Percentiles rank a stretch among this genome's conserved stretches.
Conservation (phyloP, 2,329 filamentous ascomycete species). For the Aspergillus flavus region DNA sequence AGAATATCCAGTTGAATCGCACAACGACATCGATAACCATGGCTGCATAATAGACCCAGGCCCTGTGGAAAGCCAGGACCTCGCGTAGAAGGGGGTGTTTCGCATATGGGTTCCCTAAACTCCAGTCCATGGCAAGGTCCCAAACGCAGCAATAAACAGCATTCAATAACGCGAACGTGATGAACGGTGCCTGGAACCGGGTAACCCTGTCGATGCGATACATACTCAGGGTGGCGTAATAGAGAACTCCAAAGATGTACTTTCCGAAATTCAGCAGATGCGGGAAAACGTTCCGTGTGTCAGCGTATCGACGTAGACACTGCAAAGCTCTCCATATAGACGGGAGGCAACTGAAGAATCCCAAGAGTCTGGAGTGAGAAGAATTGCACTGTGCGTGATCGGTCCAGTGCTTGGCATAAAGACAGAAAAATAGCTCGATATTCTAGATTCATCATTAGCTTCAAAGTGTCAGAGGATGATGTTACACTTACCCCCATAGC, state of each 20-base stretch:
- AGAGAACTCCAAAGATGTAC: conserved; percentile 81
- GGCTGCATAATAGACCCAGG: conserved; percentile 83
- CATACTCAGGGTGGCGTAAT: conserved; percentile 75
- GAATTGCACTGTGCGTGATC: conserved; percentile 81
- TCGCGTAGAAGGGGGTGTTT: conserved; percentile 71
- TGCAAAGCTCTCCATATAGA: conserved; percentile 90
- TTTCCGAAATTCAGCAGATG: conserved; percentile 93
- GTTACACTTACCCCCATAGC: conserved; percentile 69
- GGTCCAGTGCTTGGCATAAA: conserved; percentile 80
- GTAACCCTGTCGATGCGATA: conserved; percentile 72
- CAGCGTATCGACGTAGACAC: conserved; percentile 84
- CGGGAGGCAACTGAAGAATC: conserved; percentile 81
- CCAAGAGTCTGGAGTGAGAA: conserved; percentile 76
- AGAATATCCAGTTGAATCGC: conserved; percentile 93
- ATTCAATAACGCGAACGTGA: conserved; percentile 80
- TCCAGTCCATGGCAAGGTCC: conserved; percentile 97
- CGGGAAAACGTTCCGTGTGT: conserved; percentile 85
- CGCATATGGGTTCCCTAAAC: conserved; percentile 76
- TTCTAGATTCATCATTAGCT: conserved; percentile 58
- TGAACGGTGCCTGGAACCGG: conserved; percentile 68
- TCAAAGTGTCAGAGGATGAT: not conserved
- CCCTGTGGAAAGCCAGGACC: conserved; percentile 74
- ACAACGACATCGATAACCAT: conserved; percentile 83
- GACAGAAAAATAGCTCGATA: conserved; percentile 88
- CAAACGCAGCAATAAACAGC: conserved; percentile 82